phyloP scores from a whole-genome alignment of 2,329 filamentous ascomycete genomes.

The Sporothrix pallida region DNA sequence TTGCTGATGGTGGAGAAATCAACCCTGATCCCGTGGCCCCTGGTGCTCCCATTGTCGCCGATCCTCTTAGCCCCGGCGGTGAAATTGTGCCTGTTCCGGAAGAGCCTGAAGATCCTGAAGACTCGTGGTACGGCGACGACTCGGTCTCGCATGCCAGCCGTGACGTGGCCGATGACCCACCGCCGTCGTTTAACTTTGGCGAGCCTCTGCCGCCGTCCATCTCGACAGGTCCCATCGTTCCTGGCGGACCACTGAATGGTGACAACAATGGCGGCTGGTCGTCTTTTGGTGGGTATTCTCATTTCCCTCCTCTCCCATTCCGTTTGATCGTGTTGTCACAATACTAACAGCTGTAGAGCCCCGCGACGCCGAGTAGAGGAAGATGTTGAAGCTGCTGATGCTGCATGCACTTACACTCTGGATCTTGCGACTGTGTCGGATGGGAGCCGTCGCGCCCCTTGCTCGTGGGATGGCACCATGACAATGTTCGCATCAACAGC shows the following conservation, averaged over 20 bases:
- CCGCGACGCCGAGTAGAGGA: conserved; percentile 2
- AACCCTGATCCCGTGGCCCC: background rate
- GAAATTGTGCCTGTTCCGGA: background rate
- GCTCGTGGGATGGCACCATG: conserved; percentile 6
- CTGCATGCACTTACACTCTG: conserved; percentile 10
- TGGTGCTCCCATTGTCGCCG: conserved; percentile 4
- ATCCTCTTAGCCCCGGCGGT: conserved; percentile 20
- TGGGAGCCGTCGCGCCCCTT: background rate
- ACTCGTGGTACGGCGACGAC: conserved; percentile 7
- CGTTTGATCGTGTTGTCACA: background rate
- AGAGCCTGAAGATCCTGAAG: background rate
- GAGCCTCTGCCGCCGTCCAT: background rate
- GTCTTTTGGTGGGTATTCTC: background rate
- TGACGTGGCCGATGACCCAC: background rate
- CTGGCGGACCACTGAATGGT: background rate
- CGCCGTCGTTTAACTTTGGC: background rate
- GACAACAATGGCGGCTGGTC: background rate
- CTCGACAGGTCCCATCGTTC: background rate
- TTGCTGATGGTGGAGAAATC: background rate
- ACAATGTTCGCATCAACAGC: background rate
- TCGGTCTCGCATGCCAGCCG: background rate
- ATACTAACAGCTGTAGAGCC: background rate
- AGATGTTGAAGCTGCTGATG: background rate
- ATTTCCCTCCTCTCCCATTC: no score
- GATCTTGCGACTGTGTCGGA: background rate